Evolutionary conservation across 352 stramenopile species (phyloP).

Genomic region (Globisporangium echinulatum): DNA sequence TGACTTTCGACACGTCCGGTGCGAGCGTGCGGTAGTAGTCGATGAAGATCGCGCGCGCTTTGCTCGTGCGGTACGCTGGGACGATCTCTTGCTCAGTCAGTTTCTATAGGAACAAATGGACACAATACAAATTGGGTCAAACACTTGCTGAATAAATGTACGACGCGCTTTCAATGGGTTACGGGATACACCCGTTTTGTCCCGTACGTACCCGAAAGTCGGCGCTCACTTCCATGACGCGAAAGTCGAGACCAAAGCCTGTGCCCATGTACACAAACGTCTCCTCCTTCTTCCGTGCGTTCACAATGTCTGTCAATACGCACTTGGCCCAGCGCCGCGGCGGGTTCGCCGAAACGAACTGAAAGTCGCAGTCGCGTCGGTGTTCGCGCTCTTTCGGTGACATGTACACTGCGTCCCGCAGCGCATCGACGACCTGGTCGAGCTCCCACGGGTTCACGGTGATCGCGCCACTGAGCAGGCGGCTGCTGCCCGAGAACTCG

Average conservation of each 20-base stretch:
- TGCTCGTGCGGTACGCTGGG: constrained; percentile 60
- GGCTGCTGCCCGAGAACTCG: constrained; percentile 95
- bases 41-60: constrained; percentile 92
- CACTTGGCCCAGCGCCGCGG: constrained; percentile 67
- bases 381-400: constrained; percentile 59
- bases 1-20: constrained; percentile 84
- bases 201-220: constrained; percentile 81
- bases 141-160: too few species aligned
- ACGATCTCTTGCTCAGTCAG: constrained; percentile 58
- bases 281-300: constrained; percentile 74
- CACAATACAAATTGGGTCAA: background rate
- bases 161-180: too few species aligned
- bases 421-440: constrained; percentile 63
- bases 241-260: constrained; percentile 94
- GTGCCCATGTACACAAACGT: constrained; percentile 85
- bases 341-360: constrained; percentile 66
- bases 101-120: constrained; percentile 30
- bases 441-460: constrained; percentile 98
- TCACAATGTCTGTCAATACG: constrained; percentile 71
- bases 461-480: constrained; percentile 92
- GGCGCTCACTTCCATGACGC: constrained; percentile 93
- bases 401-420: constrained; percentile 75
- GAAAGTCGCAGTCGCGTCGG: constrained; percentile 68
- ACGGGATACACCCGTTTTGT: too few species aligned
- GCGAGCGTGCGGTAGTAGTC: constrained; percentile 98